Evolutionary conservation across 2,329 filamentous ascomycete genomes (phyloP).

Genomic region (Beauveria sp.): DNA sequence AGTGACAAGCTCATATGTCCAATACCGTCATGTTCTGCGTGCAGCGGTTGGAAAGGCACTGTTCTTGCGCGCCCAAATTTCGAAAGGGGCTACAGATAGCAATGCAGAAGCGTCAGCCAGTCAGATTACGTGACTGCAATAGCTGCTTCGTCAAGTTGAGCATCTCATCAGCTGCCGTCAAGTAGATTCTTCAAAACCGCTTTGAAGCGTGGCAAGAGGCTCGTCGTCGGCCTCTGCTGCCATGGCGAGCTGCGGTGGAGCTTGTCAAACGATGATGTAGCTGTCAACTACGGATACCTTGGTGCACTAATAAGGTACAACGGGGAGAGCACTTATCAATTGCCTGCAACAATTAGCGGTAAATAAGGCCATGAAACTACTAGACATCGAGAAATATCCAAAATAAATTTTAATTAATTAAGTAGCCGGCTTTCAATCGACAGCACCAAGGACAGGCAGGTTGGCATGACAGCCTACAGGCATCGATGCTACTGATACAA

Average conservation of each 20-base stretch:
- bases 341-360: too few species aligned
- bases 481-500: too few species aligned
- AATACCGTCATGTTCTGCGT: background rate
- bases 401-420: too few species aligned
- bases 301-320: too few species aligned
- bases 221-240: background rate
- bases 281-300: too few species aligned
- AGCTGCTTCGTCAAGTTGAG: background rate
- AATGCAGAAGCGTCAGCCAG: background rate
- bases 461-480: too few species aligned
- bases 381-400: rapidly evolving
- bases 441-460: too few species aligned
- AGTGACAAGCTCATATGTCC: background rate
- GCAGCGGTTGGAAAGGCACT: background rate
- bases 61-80: background rate
- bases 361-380: too few species aligned
- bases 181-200: background rate
- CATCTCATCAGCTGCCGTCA: background rate
- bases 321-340: too few species aligned
- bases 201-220: background rate
- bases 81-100: background rate
- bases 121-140: background rate
- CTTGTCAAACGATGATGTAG: too few species aligned
- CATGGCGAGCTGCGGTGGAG: too few species aligned
- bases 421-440: too few species aligned